phyloP scores from a whole-genome alignment of 345 rosid genomes.

The Noccaea caerulescens region DNA sequence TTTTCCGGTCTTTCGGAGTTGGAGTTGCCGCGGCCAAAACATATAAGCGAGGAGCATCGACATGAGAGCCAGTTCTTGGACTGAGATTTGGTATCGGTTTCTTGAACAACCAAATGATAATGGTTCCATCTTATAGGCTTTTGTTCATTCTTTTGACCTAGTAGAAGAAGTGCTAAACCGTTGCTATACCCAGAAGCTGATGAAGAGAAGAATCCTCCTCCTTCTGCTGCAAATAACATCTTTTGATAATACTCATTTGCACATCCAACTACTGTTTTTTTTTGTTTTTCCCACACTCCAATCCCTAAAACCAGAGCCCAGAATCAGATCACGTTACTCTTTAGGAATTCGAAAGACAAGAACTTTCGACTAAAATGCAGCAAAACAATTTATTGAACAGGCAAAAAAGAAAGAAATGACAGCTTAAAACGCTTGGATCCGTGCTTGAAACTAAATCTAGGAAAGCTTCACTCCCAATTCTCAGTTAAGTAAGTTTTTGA shows the following conservation, averaged over 20 bases:
- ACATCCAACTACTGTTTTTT: constrained; percentile 44
- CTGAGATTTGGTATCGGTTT: constrained; percentile 73
- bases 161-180: constrained; percentile 87
- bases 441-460: background rate
- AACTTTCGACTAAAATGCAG: background rate
- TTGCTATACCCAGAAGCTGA: constrained; percentile 97
- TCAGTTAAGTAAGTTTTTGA: too few species aligned
- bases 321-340: constrained; percentile 26
- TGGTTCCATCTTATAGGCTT: constrained; percentile 90
- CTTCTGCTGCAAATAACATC: constrained; percentile 99
- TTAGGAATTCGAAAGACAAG: background rate
- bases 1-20: constrained; percentile 67
- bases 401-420: too few species aligned
- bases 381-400: background rate
- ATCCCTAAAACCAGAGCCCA: constrained; percentile 31
- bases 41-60: constrained; percentile 80
- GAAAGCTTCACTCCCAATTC: too few species aligned
- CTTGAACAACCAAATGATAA: constrained; percentile 93
- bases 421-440: too few species aligned
- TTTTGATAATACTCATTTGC: constrained; percentile 76
- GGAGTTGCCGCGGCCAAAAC: constrained; percentile 90
- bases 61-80: constrained; percentile 67
- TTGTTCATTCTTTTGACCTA: constrained; percentile 86
- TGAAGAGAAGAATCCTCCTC: constrained; percentile 99
- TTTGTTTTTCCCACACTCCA: constrained; percentile 20